Percentiles rank a stretch among this genome's conserved stretches.
Evolutionary conservation across 2,329 filamentous ascomycete species (phyloP).

Genomic region (Arthrobotrys pseudoclavata): DNA sequence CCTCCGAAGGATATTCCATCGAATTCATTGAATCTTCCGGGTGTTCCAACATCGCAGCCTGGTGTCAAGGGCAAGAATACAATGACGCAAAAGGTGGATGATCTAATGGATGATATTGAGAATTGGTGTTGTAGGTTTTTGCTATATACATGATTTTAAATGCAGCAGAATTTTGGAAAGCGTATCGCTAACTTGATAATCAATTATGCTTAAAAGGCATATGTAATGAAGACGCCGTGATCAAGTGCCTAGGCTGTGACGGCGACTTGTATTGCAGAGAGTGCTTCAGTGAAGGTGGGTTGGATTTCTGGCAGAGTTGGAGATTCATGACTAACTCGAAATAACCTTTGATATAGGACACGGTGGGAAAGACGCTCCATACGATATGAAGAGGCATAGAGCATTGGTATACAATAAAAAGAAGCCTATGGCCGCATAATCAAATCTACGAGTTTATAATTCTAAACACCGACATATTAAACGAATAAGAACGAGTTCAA

Average conservation of each 20-base stretch:
- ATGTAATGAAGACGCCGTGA: constrained; percentile 54
- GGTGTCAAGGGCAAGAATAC: constrained; percentile 38
- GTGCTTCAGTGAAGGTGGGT: constrained; percentile 55
- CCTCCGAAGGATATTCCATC: constrained; percentile 34
- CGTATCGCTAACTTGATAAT: neutral
- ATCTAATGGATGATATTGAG: constrained; percentile 55
- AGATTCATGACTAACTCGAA: neutral
- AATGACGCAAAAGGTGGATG: constrained; percentile 43
- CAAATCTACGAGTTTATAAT: neutral
- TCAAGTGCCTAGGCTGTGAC: constrained; percentile 53
- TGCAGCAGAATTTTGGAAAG: neutral
- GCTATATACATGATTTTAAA: neutral
- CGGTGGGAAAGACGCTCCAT: constrained; percentile 40
- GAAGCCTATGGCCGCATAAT: constrained; percentile 22
- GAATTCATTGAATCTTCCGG: constrained; percentile 36
- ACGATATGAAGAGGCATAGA: constrained; percentile 51
- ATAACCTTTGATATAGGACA: constrained; percentile 27
- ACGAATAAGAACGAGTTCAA: neutral
- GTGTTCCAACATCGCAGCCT: constrained; percentile 46
- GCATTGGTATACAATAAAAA: constrained; percentile 46
- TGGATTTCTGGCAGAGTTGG: neutral
- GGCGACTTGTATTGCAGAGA: constrained; percentile 53
- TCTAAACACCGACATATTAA: neutral
- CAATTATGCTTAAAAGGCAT: constrained; percentile 40
- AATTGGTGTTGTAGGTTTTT: constrained; percentile 58